Base-by-base conservation (phyloP, 441 rosid species). In the Corymbia calophylla region DNA sequence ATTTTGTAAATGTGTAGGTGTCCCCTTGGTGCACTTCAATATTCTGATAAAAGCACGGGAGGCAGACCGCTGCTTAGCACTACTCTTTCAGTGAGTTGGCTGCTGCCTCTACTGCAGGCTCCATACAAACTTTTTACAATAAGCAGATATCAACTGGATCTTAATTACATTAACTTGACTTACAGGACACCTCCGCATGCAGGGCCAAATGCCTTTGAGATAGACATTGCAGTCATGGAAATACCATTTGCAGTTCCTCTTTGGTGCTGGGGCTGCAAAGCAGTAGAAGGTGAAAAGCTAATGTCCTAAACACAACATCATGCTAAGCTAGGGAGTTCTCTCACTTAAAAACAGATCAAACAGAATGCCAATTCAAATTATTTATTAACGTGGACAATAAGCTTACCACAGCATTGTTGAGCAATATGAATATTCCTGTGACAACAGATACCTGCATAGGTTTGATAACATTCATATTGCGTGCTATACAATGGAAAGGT, bases 181-280 rank as follows among this genome's bases (percentile, higher is more conserved):
- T 91, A 94, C 95, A 94, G 92, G 53, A 93, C 93, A 88, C 95
- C 95, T 87, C 94, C 98, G 80, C 96, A 96, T 9, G 97, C 98
- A 47, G 98, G 98, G 77, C 98, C 98, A 62, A 94, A 90, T 55
- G 97, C 95, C 92, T 96, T 96, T 90, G 95, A 96, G 77, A 96
- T 62, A 87, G 98, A 96, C 97, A 96, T 95, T 62, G 92, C 96
- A 62, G 98, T 95, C 94, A 95, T 93, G 19, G 98, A 93, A 90
- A 96, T 93, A 89, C 97, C 98, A 92, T 96, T 96, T 84, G 97
- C 97, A 56, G 97, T 94, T 62, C 95, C 97, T 91, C 97, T 94
- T 89, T 95, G 98, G 80, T 90, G 90, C 90, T 93, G 95, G 56
- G 94, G 95, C 95, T 94, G 64, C 49, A 68, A 49, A 44, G n/a